These are phyloP conservation scores for Aspergillus melleus DNA, from an alignment of 2,329 filamentous ascomycete genomes.

Conservation along the genomic window DNA sequence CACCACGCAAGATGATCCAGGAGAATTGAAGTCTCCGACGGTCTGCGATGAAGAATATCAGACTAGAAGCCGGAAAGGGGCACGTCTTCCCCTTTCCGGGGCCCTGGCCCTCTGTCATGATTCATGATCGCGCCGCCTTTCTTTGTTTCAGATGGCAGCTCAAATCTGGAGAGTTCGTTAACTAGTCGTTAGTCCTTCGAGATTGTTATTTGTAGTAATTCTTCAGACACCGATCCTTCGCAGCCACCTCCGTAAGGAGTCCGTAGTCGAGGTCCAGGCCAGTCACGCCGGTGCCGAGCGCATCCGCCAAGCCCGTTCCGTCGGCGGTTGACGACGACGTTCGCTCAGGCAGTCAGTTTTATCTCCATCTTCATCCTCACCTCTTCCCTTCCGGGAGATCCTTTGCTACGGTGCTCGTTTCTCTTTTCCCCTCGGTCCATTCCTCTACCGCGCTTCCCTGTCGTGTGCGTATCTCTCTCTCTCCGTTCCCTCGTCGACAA, in stretches of 20 bases:
- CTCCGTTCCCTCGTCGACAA: conserved; percentile 3
- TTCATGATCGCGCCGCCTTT: neutral
- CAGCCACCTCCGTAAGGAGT: neutral
- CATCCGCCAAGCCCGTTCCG: conserved; percentile 16
- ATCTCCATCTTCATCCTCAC: neutral
- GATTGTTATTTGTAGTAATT: no score
- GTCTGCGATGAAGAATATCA: neutral
- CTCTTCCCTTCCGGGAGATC: neutral
- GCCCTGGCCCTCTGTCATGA: neutral
- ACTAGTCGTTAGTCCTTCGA: no score
- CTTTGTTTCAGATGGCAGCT: neutral
- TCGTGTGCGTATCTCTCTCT: neutral
- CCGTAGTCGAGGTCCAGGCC: neutral
- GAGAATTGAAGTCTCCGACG: neutral
- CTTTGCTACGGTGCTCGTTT: neutral
- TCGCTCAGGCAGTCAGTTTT: neutral
- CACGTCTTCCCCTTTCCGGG: neutral
- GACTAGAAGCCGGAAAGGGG: neutral
- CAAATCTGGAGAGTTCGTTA: neutral
- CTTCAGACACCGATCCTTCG: no score
- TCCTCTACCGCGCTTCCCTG: neutral
- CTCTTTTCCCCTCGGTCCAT: neutral
- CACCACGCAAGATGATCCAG: neutral
- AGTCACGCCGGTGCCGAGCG: neutral
- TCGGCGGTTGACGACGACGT: conserved; percentile 8